Conservation (phyloP, 441 rosid genomes). For the Metrosideros polymorpha region DNA sequence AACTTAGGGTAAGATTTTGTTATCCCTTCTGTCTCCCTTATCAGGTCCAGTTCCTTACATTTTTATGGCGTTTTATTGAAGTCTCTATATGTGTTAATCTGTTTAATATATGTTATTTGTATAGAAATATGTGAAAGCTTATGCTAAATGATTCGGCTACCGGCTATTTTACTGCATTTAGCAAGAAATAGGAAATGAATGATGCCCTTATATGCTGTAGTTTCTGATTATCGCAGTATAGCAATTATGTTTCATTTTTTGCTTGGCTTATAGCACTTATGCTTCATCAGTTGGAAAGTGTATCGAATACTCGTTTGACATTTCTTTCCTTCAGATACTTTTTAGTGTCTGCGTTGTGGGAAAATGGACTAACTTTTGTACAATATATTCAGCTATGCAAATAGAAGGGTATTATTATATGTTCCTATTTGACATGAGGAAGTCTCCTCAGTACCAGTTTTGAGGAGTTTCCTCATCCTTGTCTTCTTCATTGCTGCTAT, state of each 20-base stretch:
- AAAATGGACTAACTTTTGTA: background rate
- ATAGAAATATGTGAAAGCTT: background rate
- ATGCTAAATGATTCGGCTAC: background rate
- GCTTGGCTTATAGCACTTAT: background rate
- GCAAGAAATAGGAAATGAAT: background rate
- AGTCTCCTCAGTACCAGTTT: background rate
- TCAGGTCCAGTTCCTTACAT: background rate
- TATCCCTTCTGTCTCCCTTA: background rate
- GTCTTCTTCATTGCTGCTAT: background rate
- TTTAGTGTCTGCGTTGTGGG: background rate
- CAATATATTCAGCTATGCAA: background rate
- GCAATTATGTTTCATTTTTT: background rate
- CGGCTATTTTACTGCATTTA: background rate
- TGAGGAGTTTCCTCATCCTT: background rate
- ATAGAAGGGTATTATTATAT: background rate
- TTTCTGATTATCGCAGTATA: background rate
- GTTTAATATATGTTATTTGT: background rate
- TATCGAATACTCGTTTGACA: background rate
- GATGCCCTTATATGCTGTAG: background rate
- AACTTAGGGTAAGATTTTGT: conserved; percentile 51
- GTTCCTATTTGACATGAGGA: background rate
- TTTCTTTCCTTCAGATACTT: background rate
- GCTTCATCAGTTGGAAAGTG: background rate
- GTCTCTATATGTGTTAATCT: background rate
- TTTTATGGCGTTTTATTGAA: background rate